Percentiles rank a stretch among this genome's conserved stretches.
Evolutionary conservation across 2,329 filamentous ascomycete genomes (phyloP).

Genomic region (Cladosporium sp.): DNA sequence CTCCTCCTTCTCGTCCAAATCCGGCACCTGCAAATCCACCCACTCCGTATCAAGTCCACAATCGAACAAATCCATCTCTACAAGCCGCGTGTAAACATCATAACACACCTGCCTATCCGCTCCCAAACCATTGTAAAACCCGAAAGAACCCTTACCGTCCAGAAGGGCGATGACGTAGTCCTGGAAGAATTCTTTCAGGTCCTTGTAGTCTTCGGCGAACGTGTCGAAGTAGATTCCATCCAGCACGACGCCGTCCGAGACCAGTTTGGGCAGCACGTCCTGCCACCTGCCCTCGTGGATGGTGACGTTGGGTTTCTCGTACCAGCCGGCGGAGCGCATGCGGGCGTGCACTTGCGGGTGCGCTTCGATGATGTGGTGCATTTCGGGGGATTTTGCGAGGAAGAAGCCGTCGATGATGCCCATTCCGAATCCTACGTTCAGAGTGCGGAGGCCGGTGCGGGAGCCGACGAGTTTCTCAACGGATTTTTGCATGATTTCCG

Average conservation of each 20-base stretch:
- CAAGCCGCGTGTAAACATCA: slow-evolving; percentile 86
- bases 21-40: slow-evolving; percentile 70
- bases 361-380: slow-evolving; percentile 50
- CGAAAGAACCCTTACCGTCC: slow-evolving; percentile 53
- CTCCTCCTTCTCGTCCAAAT: slow-evolving; percentile 64
- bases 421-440: slow-evolving; percentile 50
- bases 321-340: slow-evolving; percentile 45
- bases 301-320: slow-evolving; percentile 44
- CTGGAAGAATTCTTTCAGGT: slow-evolving; percentile 79
- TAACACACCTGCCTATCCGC: slow-evolving; percentile 91
- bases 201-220: slow-evolving; percentile 87
- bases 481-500: slow-evolving; percentile 43
- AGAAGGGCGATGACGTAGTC: slow-evolving; percentile 80
- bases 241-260: slow-evolving; percentile 40
- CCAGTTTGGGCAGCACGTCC: slow-evolving; percentile 42
- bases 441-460: slow-evolving; percentile 37
- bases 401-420: slow-evolving; percentile 47
- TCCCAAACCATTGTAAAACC: slow-evolving; percentile 72
- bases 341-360: slow-evolving; percentile 44
- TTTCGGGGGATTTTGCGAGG: slow-evolving; percentile 38
- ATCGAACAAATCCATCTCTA: slow-evolving; percentile 84
- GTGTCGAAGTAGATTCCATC: slow-evolving; percentile 86
- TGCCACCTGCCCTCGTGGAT: slow-evolving; percentile 48
- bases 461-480: slow-evolving; percentile 40
- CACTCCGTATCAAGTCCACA: slow-evolving; percentile 87